These are phyloP conservation scores for Vachellia pachyceras DNA, from an alignment of 306 rosid genomes.

Conservation along the genomic window DNA sequence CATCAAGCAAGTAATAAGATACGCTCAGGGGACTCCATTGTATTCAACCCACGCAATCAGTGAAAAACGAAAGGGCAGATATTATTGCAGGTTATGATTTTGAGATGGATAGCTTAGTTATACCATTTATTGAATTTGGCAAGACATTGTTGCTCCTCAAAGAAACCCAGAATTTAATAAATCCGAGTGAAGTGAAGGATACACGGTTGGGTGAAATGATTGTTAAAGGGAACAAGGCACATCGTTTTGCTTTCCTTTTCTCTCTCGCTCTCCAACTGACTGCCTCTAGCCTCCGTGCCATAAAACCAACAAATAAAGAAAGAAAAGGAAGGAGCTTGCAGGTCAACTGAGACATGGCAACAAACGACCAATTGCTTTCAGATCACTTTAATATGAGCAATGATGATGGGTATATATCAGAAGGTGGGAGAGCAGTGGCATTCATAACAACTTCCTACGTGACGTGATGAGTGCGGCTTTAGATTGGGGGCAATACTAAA, in stretches of 20 bases:
- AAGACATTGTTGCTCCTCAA: conserved; percentile 33
- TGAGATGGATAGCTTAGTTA: conserved; percentile 24
- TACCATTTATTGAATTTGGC: conserved; percentile 36
- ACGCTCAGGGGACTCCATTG: background rate
- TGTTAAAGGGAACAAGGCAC: conserved; percentile 34
- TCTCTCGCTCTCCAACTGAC: conserved; percentile 17
- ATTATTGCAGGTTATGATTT: conserved; percentile 7
- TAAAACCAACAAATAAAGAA: background rate
- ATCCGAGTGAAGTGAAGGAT: conserved; percentile 42
- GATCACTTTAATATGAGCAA: conserved; percentile 25
- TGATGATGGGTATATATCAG: conserved; percentile 36
- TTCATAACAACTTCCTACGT: conserved; percentile 48
- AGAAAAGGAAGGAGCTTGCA: background rate
- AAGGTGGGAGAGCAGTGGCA: conserved; percentile 38
- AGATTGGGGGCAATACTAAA: conserved; percentile 33
- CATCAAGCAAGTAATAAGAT: conserved; percentile 1
- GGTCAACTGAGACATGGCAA: conserved; percentile 46
- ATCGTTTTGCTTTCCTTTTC: conserved; percentile 23
- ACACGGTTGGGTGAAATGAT: conserved; percentile 34
- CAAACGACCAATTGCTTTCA: conserved; percentile 40
- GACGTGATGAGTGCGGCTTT: conserved; percentile 38
- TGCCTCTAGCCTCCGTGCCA: background rate
- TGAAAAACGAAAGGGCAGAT: background rate
- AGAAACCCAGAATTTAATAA: conserved; percentile 28
- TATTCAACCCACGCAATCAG: conserved; percentile 8